Percentiles rank a stretch among this genome's conserved stretches.
These are phyloP conservation scores for Kalmusia sp. DNA, from an alignment of 2,329 filamentous ascomycete species.

Conservation along the genomic window DNA sequence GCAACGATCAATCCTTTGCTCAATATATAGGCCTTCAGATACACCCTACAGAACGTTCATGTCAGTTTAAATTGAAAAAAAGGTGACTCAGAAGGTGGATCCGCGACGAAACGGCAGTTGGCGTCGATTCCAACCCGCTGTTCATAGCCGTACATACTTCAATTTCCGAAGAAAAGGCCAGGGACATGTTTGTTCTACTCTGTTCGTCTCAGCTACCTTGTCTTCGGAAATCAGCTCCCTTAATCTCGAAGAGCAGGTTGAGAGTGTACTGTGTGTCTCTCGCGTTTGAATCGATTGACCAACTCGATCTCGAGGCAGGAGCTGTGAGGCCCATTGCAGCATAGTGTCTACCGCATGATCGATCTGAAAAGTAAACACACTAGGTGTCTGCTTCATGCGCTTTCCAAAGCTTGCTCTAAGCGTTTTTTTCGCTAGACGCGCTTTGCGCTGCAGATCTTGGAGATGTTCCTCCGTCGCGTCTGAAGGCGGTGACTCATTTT, in stretches of 20 bases:
- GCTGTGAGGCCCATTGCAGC: constrained; percentile 20
- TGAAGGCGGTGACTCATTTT: constrained; percentile 13
- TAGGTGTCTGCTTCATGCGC: constrained; percentile 11
- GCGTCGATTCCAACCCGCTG: neutral
- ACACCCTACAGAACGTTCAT: constrained; percentile 50
- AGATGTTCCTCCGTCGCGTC: constrained; percentile 10
- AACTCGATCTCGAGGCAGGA: constrained; percentile 10
- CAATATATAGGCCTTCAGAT: constrained; percentile 54
- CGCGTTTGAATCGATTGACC: constrained; percentile 23
- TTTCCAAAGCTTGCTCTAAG: constrained; percentile 24
- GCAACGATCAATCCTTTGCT: constrained; percentile 58
- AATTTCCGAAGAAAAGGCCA: constrained; percentile 59
- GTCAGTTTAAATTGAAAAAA: no score
- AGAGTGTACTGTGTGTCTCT: constrained; percentile 45
- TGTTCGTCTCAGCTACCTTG: neutral
- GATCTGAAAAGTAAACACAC: constrained; percentile 17
- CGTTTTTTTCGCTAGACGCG: constrained; percentile 37
- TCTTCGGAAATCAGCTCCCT: constrained; percentile 49
- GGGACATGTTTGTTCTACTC: constrained; percentile 21
- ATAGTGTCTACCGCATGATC: constrained; percentile 19
- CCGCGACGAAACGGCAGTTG: no score
- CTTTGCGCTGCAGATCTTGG: constrained; percentile 28
- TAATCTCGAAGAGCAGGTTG: constrained; percentile 47
- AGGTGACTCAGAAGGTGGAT: no score
- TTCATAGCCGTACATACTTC: constrained; percentile 35